Base-by-base conservation (phyloP, 306 rosid genomes). In the Geum urbanum region DNA sequence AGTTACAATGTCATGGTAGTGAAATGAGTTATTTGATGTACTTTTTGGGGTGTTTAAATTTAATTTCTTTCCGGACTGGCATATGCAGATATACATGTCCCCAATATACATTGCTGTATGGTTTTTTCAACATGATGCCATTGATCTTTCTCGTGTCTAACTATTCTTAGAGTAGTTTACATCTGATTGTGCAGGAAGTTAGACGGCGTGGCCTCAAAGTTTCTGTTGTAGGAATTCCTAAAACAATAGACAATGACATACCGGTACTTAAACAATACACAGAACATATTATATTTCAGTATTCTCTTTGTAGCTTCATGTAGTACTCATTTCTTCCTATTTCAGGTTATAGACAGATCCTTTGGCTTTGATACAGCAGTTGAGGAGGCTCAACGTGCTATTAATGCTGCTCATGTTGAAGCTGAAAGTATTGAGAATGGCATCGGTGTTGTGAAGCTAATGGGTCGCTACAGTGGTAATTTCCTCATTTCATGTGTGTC, bases 311-410 rank as follows among this genome's bases (percentile, higher is more conserved):
- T 40, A 44, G 48, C 44, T 73, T 50, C 24, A 39, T 45, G 20
- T 0, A 2, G 51, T 58, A 50, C 15, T 49, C 50, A 9, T 71
- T 51, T 71, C 32, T 55, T 58, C 58, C 70, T 82, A 55, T 66
- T 77, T 82, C 75, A 91, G 97, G 92, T 91, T 74, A 87, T 91
- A 47, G 97, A 88, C 85, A 91, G 76, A 86, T 91, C 97, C 62
- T 91, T 88, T 82, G 97, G 97, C 69, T 88, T 88, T 81, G 97
- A 91, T 82, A 78, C 96, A 70, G 97, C 97, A 8, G 97, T 91
- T 60, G 97, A 91, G 82, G 96, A 91, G 84, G 97, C 97, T 81
- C 97, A 91, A 73, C 97, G 97, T 64, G 96, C 97, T 82, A 89
- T 91, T 69, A 89, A 89, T 78, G 94, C 96, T 72, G 96, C 97